Conservation (phyloP, 2,329 filamentous ascomycete genomes). For the Xylaria sp. region DNA sequence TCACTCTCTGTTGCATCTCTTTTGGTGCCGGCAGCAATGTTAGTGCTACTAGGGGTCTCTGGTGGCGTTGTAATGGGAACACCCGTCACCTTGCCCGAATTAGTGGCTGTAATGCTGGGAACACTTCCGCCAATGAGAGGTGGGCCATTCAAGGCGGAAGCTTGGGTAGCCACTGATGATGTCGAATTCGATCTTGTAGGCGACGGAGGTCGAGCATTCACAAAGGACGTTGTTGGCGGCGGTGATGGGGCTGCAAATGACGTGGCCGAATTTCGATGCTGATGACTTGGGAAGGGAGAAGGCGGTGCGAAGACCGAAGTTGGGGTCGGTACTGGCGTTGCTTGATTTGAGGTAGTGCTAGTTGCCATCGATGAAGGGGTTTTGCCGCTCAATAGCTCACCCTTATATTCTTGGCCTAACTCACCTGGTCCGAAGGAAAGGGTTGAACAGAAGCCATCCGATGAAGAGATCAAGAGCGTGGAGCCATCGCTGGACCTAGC, state of each 20-base stretch:
- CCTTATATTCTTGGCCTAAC: conserved; percentile 82
- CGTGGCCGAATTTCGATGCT: conserved; percentile 67
- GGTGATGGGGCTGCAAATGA: conserved; percentile 68
- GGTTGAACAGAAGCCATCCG: conserved; percentile 95
- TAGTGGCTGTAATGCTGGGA: conserved; percentile 78
- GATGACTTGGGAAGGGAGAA: conserved; percentile 66
- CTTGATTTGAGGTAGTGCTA: conserved; percentile 65
- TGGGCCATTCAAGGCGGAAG: conserved; percentile 77
- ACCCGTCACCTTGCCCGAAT: conserved; percentile 69
- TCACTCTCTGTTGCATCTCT: conserved; percentile 67
- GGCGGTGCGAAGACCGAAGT: conserved; percentile 70
- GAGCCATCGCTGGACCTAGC: conserved; percentile 78
- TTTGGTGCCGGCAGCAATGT: conserved; percentile 61
- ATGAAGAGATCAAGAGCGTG: conserved; percentile 93
- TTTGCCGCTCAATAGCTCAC: conserved; percentile 67
- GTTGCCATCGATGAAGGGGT: conserved; percentile 54
- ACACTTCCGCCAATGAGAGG: conserved; percentile 81
- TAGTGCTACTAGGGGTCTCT: conserved; percentile 79
- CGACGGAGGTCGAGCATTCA: conserved; percentile 75
- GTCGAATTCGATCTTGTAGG: conserved; percentile 87
- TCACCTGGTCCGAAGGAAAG: conserved; percentile 86
- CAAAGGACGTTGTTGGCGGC: conserved; percentile 66
- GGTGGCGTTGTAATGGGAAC: conserved; percentile 89
- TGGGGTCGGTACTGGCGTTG: conserved; percentile 77
- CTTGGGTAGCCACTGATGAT: conserved; percentile 79